A percentile compares a stretch with the other conserved stretches of the same genome.
phyloP scores from a whole-genome alignment of 371 early-diverging fungal species.

The Mortierella sp. region DNA sequence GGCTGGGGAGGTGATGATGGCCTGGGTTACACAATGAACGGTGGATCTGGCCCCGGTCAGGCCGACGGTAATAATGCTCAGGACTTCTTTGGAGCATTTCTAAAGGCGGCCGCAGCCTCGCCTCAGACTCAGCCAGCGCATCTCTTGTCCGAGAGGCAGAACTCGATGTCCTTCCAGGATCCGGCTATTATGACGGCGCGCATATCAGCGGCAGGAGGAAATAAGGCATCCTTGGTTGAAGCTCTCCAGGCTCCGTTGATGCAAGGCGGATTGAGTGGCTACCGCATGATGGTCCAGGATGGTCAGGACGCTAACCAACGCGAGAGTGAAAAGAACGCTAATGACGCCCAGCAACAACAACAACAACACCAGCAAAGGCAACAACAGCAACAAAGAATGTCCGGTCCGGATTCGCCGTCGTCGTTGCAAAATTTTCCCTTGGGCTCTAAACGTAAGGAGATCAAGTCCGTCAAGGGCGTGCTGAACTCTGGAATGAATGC shows the following conservation, averaged over 20 bases:
- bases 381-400: background rate
- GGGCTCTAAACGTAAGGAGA: constrained; percentile 51
- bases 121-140: constrained; percentile 9
- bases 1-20: constrained; percentile 13
- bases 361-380: background rate
- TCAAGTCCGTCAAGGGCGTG: constrained; percentile 52
- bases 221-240: constrained; percentile 34
- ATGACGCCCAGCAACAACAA: background rate
- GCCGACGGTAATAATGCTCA: constrained; percentile 63
- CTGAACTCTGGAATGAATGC: constrained; percentile 52
- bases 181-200: constrained; percentile 78
- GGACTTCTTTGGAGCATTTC: constrained; percentile 76
- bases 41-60: background rate
- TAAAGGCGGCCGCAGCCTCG: constrained; percentile 73
- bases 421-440: constrained; percentile 43
- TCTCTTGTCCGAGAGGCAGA: background rate
- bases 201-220: constrained; percentile 45
- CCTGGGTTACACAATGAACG: constrained; percentile 1
- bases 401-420: constrained; percentile 29
- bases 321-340: background rate
- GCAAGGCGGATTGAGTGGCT: constrained; percentile 18
- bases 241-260: constrained; percentile 28
- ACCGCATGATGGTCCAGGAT: constrained; percentile 18
- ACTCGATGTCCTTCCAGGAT: constrained; percentile 66
- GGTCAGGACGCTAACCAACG: constrained; percentile 1